Evolutionary conservation across 2,329 filamentous ascomycete species (phyloP).

Genomic region (Beauveria scarabaeidicola): DNA sequence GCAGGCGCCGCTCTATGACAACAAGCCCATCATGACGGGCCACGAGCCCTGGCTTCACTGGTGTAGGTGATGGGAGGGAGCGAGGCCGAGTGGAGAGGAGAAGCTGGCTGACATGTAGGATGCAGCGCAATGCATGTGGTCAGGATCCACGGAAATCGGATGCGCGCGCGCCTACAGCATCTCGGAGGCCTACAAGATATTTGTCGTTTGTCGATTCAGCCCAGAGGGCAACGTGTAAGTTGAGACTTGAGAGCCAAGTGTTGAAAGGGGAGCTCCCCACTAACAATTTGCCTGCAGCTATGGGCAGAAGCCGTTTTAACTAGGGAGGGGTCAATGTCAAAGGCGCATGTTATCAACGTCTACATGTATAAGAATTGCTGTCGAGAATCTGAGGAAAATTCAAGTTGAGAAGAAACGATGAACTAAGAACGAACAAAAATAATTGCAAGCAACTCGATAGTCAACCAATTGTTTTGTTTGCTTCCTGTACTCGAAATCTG

Average conservation of each 20-base stretch:
- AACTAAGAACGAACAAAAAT: not conserved
- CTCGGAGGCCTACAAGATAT: constrained; percentile 25
- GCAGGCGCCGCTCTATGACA: constrained; percentile 22
- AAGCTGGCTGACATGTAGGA: constrained; percentile 9
- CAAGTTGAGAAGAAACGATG: not conserved
- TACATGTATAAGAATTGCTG: not conserved
- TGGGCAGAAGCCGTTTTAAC: constrained; percentile 23
- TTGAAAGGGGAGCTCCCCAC: not conserved
- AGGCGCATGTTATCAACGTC: not conserved
- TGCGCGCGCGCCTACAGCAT: constrained; percentile 25
- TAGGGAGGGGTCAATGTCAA: not conserved
- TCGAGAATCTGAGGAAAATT: not conserved
- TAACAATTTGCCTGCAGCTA: constrained; percentile 15
- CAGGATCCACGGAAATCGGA: constrained; percentile 23
- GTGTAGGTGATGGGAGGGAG: constrained; percentile 20
- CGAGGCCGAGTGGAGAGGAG: not conserved
- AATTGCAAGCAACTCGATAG: not conserved
- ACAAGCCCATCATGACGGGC: constrained; percentile 23
- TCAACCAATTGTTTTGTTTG: not conserved
- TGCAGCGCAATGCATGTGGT: constrained; percentile 31
- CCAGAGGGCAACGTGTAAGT: constrained; percentile 29
- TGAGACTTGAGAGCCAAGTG: not conserved
- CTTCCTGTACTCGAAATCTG: not conserved
- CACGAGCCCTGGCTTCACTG: constrained; percentile 29
- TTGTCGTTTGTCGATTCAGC: constrained; percentile 26